A percentile compares a stretch with the other conserved stretches of the same genome.
These are phyloP conservation scores for Hemileccinum rubropunctum DNA, from an alignment of 768 basidiomycete species.

Conservation along the genomic window DNA sequence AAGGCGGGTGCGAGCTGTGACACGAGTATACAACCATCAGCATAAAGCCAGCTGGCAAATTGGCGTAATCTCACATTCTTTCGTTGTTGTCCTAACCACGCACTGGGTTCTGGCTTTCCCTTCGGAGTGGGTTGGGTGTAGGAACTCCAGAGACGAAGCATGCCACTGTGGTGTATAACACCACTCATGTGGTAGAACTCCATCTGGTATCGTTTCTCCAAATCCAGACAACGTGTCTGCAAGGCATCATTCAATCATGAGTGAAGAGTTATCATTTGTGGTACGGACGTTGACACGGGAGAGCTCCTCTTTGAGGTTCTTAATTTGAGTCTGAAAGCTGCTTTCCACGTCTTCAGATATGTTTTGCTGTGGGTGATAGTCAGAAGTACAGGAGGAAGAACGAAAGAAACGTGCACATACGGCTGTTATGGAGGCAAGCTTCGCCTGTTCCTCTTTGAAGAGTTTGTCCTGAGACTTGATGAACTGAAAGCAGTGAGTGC, in stretches of 20 bases:
- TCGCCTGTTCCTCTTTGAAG: conserved; percentile 77
- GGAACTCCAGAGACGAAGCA: conserved; percentile 60
- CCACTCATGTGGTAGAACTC: conserved; percentile 85
- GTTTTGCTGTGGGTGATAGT: conserved; percentile 32
- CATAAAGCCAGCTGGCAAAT: not conserved
- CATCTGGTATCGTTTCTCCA: conserved; percentile 56
- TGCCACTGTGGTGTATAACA: conserved; percentile 67
- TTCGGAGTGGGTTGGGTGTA: conserved; percentile 48
- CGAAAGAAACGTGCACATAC: conserved; percentile 34
- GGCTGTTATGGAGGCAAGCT: conserved; percentile 43
- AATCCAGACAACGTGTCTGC: conserved; percentile 53
- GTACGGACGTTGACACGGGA: conserved; percentile 49
- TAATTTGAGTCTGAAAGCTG: conserved; percentile 61
- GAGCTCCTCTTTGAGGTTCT: conserved; percentile 63
- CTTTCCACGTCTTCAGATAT: conserved; percentile 73
- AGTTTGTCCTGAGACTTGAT: conserved; percentile 91
- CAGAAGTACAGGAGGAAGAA: conserved; percentile 1
- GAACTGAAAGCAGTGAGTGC: conserved; percentile 51
- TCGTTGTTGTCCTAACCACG: conserved; percentile 72
- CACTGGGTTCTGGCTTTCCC: conserved; percentile 48
- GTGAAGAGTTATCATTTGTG: not conserved
- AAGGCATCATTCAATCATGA: not conserved
- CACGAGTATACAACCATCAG: not conserved
- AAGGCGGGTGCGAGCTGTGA: conserved; percentile 30
- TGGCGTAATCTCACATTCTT: conserved; percentile 34